Conservation (phyloP, 78 protist species). For the Dictyostelium purpureum region DNA sequence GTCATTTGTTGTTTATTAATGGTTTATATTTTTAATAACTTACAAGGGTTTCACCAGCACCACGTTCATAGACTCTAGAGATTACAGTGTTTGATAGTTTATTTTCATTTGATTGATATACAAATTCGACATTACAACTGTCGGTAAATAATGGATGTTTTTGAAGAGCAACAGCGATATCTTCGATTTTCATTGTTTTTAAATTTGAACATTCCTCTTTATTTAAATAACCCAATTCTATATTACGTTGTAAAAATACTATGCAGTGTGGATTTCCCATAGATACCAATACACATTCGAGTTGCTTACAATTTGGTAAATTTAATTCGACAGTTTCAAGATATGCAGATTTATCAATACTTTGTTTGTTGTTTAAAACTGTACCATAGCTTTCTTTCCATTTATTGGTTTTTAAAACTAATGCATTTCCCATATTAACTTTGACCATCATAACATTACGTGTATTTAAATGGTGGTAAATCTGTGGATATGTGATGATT, state of each 20-base stretch:
- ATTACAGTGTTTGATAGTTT: neutral
- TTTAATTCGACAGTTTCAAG: neutral
- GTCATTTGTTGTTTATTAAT: no score
- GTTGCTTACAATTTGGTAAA: neutral
- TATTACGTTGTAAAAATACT: conserved; percentile 34
- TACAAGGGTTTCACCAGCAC: conserved; percentile 82
- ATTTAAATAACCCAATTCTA: neutral
- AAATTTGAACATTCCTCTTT: neutral
- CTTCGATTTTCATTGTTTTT: neutral
- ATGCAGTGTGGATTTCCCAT: conserved; percentile 88
- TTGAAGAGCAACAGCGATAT: conserved; percentile 26
- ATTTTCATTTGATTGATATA: neutral
- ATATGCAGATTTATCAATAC: neutral
- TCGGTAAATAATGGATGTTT: conserved; percentile 28
- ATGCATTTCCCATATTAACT: conserved; percentile 45
- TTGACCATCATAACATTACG: neutral
- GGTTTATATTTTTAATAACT: no score
- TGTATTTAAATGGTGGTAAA: neutral
- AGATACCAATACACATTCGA: conserved; percentile 44
- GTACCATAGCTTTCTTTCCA: neutral
- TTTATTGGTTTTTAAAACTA: neutral
- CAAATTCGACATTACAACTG: conserved; percentile 81
- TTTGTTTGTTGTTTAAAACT: neutral
- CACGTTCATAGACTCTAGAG: conserved; percentile 78
- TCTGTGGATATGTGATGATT: conserved; percentile 18